Conservation (phyloP, 805 yeast genomes). For the Candida adriatica region DNA sequence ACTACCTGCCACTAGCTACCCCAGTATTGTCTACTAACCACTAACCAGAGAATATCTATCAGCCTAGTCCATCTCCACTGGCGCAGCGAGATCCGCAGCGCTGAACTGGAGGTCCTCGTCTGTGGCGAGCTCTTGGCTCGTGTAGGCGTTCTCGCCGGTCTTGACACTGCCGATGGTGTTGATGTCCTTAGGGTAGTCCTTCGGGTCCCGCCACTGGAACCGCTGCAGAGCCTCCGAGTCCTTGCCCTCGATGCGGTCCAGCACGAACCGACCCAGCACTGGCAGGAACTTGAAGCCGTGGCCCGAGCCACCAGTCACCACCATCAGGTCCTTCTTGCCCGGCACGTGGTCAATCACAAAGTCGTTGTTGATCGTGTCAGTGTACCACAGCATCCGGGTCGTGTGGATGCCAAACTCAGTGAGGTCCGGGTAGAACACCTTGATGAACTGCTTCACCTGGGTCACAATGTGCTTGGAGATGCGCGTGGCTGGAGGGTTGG, state of each 20-base stretch:
- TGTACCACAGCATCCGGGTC: slow-evolving; percentile 32
- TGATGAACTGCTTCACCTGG: slow-evolving; percentile 19
- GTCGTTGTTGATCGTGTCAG: slow-evolving; percentile 29
- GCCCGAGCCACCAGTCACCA: slow-evolving; percentile 32
- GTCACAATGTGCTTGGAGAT: slow-evolving; percentile 23
- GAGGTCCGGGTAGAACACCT: slow-evolving; percentile 16
- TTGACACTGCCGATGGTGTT: slow-evolving; percentile 13
- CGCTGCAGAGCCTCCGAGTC: slow-evolving; percentile 25
- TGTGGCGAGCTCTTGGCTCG: slow-evolving; percentile 24
- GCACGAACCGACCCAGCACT: slow-evolving; percentile 26
- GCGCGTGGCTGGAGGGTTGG: slow-evolving; percentile 16
- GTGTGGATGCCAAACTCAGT: slow-evolving; percentile 12
- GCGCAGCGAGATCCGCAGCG: slow-evolving; percentile 5
- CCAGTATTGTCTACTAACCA: no score
- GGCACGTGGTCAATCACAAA: slow-evolving; percentile 25
- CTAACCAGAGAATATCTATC: no score
- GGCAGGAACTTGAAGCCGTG: slow-evolving; percentile 32
- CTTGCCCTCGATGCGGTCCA: slow-evolving; percentile 27
- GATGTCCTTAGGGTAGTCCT: slow-evolving; percentile 23
- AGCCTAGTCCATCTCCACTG: slow-evolving; percentile 3
- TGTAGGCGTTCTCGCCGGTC: slow-evolving; percentile 23
- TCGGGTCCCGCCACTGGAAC: slow-evolving; percentile 29
- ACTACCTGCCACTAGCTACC: no score
- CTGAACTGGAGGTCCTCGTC: slow-evolving; percentile 16
- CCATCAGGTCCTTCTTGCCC: slow-evolving; percentile 19